Base-by-base conservation (phyloP, 2,329 filamentous ascomycete species). In the Huntiella decipiens region DNA sequence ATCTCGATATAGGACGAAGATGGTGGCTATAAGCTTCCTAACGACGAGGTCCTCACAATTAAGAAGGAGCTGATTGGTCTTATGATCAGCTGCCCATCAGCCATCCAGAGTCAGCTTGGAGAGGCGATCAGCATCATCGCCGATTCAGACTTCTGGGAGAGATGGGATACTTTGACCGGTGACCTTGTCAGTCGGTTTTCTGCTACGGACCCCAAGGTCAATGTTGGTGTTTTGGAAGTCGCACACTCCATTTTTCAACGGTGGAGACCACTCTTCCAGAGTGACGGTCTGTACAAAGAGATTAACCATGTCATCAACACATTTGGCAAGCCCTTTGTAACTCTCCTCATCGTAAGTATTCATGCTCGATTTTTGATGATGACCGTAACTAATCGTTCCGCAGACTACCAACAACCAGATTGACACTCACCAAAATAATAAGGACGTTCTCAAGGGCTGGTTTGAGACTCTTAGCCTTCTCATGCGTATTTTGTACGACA, bases 71-170 rank as follows among this genome's bases (percentile, higher is more conserved):
- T 98, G 51, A 88, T 98, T 56, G 88, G 85, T 48, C 70, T 98
- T 55, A 98, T 98, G 91, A 93, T 95, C 56, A 78, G 80, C 6
- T 86, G 91, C 17, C 91, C 88, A 3, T 62, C 82, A 13, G 80
- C 77, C 50, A 82, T 98, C 53, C 92, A 96, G 64, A 77, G 84
- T 50, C 91, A 98, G 64, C 73, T 98, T 34, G 91, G 91, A 54
- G 91, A 96, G 59, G 87, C 91, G 51, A 92, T 96, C 61, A 95
- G 88, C 63, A 77, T 92, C 55, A 96, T 98, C 56, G 91, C 91
- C 50, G 88, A 96, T 63, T 96, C 87, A 54, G 91, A 98, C 61
- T 98, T 98, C 63, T 98, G 82, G 80, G 71, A 82, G 61, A 73
- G 82, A 56, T 98, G 91, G 91, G 82, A 96, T 57, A 94, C 87